Base-by-base conservation (phyloP, 306 rosid genomes). In the Lathyrus sativus region DNA sequence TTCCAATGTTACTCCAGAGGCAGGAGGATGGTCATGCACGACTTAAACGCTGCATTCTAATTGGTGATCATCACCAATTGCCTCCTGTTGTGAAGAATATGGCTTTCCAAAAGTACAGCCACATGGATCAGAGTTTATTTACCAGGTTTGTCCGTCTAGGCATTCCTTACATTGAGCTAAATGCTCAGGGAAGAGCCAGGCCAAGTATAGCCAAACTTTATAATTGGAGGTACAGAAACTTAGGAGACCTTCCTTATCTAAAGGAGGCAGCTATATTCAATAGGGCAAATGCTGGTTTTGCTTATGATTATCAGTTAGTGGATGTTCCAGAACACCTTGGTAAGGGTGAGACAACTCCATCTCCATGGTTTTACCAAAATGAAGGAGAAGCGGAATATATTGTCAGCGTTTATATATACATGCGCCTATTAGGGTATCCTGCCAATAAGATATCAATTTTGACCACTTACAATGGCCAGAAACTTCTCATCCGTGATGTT, bases 401-500 rank as follows among this genome's bases (percentile, higher is more conserved):
- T 68, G 99, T 93, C 81, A 90, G 95, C 76, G 97, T 93, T 61
- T 93, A 90, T 53, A 90, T 93, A 70, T 93, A 90, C 80, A 79
- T 93, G 97, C 97, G 97, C 43, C 81, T 93, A 29, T 81, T 90
- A 46, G 99, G 99, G 65, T 93, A 93, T 67, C 97, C 97, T 74
- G 96, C 99, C 61, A 93, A 80, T 76, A 93, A 88, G 81, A 93
- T 93, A 76, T 93, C 99, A 33, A 93, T 93, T 80, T 87, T 93
- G 90, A 93, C 99, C 38, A 93, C 99, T 15, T 93, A 93, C 85
- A 93, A 93, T 79, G 99, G 99, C 67, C 99, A 93, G 88, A 93
- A 93, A 86, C 95, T 93, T 79, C 83, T 93, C 66, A 88, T 93
- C 78, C 96, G 97, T 15, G 97, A 93, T 88, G 97, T 93, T 41